Conservation (phyloP, 1,139 yeast genomes). For the Ogataea hybrid region DNA sequence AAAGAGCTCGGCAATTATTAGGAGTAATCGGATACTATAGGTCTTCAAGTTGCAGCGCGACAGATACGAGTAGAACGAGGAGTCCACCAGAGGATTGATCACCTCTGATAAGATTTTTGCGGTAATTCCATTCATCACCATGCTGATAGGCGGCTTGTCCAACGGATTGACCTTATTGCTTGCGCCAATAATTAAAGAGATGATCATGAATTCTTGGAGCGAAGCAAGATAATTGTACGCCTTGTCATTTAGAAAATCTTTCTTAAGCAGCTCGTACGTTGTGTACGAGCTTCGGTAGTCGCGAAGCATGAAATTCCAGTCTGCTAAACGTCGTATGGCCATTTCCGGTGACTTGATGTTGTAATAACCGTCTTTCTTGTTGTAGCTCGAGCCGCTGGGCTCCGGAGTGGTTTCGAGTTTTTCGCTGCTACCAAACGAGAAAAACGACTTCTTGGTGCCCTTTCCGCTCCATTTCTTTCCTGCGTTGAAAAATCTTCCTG, state of each 20-base stretch:
- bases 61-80: slow-evolving; percentile 58
- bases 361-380: slow-evolving; percentile 41
- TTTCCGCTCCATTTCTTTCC: slow-evolving; percentile 45
- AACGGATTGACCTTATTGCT: slow-evolving; percentile 48
- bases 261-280: slow-evolving; percentile 77
- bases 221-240: slow-evolving; percentile 86
- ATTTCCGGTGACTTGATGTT: slow-evolving; percentile 68
- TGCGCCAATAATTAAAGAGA: slow-evolving; percentile 69
- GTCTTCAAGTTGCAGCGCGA: slow-evolving; percentile 65
- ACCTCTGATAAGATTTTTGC: slow-evolving; percentile 57
- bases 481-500: slow-evolving; percentile 66
- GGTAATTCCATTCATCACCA: slow-evolving; percentile 34
- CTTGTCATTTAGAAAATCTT: slow-evolving; percentile 75
- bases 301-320: slow-evolving; percentile 85
- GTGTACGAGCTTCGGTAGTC: slow-evolving; percentile 86
- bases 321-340: slow-evolving; percentile 77
- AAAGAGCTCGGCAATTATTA: slow-evolving; percentile 43
- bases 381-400: slow-evolving; percentile 17
- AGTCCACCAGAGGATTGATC: slow-evolving; percentile 65
- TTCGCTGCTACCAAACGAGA: slow-evolving; percentile 29
- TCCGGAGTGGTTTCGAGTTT: slow-evolving; percentile 9
- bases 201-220: slow-evolving; percentile 82
- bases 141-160: slow-evolving; percentile 6
- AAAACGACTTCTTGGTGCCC: slow-evolving; percentile 30
- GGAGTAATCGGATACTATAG: slow-evolving; percentile 51